These are phyloP conservation scores for Chromosphaera perkinsii DNA, from an alignment of 208 protist genomes.

Conservation along the genomic window DNA sequence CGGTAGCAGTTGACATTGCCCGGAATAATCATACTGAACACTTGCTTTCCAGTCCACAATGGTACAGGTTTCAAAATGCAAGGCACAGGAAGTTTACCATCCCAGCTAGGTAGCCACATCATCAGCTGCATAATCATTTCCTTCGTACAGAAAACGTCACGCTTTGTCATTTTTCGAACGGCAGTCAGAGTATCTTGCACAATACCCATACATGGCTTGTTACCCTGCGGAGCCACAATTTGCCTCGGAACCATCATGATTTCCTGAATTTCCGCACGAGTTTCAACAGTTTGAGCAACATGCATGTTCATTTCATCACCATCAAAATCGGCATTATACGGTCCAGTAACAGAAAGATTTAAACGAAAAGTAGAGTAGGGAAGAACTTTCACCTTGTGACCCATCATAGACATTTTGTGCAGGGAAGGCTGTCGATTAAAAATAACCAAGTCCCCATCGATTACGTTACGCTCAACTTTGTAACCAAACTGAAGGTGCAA, in stretches of 20 bases:
- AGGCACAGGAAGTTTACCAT: conserved; percentile 84
- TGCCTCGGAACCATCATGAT: conserved; percentile 98
- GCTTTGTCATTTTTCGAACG: conserved; percentile 78
- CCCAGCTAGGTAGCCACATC: conserved; percentile 88
- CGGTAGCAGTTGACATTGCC: conserved; percentile 75
- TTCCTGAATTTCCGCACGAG: conserved; percentile 82
- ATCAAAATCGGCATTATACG: conserved; percentile 99
- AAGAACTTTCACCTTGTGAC: conserved; percentile 82
- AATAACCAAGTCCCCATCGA: conserved; percentile 95
- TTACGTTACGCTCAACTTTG: conserved; percentile 87
- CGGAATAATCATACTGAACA: conserved; percentile 91
- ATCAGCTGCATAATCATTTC: conserved; percentile 95
- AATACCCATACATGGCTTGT: conserved; percentile 97
- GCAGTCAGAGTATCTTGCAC: conserved; percentile 97
- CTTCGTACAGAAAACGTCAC: conserved; percentile 90
- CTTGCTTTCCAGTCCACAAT: conserved; percentile 99
- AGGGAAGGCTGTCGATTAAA: conserved; percentile 99
- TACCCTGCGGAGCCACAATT: conserved; percentile 96
- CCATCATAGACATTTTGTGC: conserved; percentile 99
- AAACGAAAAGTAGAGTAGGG: conserved; percentile 98
- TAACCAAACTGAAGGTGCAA: conserved; percentile 78
- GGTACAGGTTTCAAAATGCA: conserved; percentile 93
- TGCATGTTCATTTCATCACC: conserved; percentile 99
- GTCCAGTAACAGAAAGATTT: conserved; percentile 95
- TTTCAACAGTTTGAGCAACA: conserved; percentile 92